Evolutionary conservation across 495 filamentous ascomycete genomes (phyloP), one percentile per base, ranked within the genome.

Genomic region (Viridothelium virens): DNA sequence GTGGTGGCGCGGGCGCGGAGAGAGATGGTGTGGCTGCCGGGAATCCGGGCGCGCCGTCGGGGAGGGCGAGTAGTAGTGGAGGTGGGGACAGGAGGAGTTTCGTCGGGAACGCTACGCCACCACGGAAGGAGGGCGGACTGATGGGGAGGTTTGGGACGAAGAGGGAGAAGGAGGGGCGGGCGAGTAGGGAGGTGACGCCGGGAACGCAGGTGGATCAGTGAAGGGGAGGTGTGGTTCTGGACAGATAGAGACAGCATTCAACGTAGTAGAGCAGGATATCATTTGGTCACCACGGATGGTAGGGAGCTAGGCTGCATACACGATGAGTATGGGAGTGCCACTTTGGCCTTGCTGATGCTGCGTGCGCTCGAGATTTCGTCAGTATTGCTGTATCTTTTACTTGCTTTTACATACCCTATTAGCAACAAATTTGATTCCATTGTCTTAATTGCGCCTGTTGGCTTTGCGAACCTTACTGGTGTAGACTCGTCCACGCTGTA

Each of bases 1-100:
- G 25, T 25, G 25, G 25, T 25, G 25, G 25, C 2, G 68, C 75
- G 37, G 78, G 59, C n/a, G 59, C 56, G 47, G 68, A 38, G 38
- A 62, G 36, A 33, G 44, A 34, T 38, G 41, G 31, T n/a, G 41
- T 41, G 31, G 18, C 11, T 48, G 61, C 38, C 33, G 37, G 36
- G 11, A 50, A 53, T 38, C 50, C n/a, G n/a, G 31, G 61, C 3
- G 37, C 38, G n/a, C 7, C 18, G n/a, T 7, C 7, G 9, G 61
- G 37, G 34, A 63, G 41, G 37, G 41, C 38, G 61, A 63, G 61
- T 41, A 47, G 61, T 47, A 63, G 61, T 63, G 61, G 61, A 11
- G 41, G 16, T 36, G 59, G 34, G 16, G 61, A 47, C 25, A 39
- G 61, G 61, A 41, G 41, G 61, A 63, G 61, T 36, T 59, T 59